Evolutionary conservation across 2,329 filamentous ascomycete species (phyloP).

Genomic region (Drechmeria coniospora): DNA sequence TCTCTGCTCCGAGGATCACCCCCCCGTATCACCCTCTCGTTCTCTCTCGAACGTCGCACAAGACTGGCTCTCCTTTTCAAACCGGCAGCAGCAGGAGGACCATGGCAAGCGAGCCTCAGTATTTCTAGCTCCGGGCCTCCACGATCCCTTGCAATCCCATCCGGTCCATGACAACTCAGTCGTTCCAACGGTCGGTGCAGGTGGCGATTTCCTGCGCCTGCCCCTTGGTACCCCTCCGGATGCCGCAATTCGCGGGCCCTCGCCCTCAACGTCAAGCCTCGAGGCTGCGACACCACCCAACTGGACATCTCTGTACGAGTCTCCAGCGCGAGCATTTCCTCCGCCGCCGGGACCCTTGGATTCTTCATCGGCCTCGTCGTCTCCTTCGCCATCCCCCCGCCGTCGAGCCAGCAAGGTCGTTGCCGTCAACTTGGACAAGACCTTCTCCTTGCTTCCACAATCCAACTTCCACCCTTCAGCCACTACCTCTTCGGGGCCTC

Average conservation of each 20-base stretch:
- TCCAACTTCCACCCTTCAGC: slow-evolving; percentile 13
- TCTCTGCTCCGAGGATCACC: slow-evolving; percentile 15
- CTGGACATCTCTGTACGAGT: slow-evolving; percentile 1
- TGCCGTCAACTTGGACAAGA: slow-evolving; percentile 40
- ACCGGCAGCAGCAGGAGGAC: background rate
- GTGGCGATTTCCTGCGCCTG: too few relatives aligned
- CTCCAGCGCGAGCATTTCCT: slow-evolving; percentile 3
- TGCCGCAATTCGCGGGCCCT: too few relatives aligned
- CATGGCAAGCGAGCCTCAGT: too few relatives aligned
- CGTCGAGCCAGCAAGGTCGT: slow-evolving; percentile 23
- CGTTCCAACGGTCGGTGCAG: too few relatives aligned
- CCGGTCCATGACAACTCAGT: too few relatives aligned
- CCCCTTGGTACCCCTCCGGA: too few relatives aligned
- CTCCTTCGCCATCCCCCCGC: slow-evolving; percentile 12
- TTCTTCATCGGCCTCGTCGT: background rate
- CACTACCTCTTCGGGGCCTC: slow-evolving; percentile 20
- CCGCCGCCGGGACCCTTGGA: slow-evolving; percentile 1
- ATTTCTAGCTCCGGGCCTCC: too few relatives aligned
- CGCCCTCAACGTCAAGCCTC: too few relatives aligned
- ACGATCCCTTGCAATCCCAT: too few relatives aligned
- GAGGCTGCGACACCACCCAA: too few relatives aligned
- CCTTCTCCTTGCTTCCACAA: slow-evolving; percentile 35
- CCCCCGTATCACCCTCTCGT: slow-evolving; percentile 9
- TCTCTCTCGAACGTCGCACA: slow-evolving; percentile 10
- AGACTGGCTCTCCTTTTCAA: slow-evolving; percentile 1